Base-by-base conservation (phyloP, 441 rosid genomes). In the Populus hybrid region DNA sequence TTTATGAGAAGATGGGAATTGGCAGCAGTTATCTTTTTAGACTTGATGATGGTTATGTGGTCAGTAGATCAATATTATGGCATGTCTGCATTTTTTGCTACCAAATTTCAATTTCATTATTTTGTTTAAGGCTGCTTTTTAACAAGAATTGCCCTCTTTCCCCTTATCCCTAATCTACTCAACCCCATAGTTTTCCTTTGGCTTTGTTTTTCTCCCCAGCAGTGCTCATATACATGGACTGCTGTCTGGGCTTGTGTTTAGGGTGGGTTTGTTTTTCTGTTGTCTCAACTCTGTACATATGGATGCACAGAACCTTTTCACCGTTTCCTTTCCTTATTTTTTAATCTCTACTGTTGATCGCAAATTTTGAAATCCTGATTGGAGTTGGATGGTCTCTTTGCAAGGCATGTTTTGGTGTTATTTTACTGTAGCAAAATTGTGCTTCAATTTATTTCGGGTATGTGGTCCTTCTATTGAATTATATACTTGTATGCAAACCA, bases 21-120 rank as follows among this genome's bases (percentile, higher is more conserved):
- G 99, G 99, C 69, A 97, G 99, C 89, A 97, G 99, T 83, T 97
- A 97, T 84, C 99, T 97, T 23, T 97, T 97, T 80, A 91, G 93
- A 81, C 99, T 97, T 79, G 99, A 97, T 74, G 99, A 97, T 79
- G 99, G 98, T 77, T 93, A 92, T 81, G 99, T 97, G 97, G 98
- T 97, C 73, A 86, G 98, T 86, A 71, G 40, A 75, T 65, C 28
- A 9, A 59, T 57, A 18, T 32, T 46, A 18, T 38, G 72, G 5
- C 8, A 8, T 69, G 30, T 50, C 57, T 50, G 57, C 57, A 50
- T 14, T 50, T 50, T 50, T 50, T 50, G 57, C 57, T 50, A 50
- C 57, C 57, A 50, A 4, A 50, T 50, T 50, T 16, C 57, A 14
- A 50, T 0, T 50, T 50, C 57, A 50, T 50, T 50, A 50, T 50